These are phyloP conservation scores for Phytophthora cryptogea DNA, from an alignment of 352 stramenopile genomes.

Conservation along the genomic window DNA sequence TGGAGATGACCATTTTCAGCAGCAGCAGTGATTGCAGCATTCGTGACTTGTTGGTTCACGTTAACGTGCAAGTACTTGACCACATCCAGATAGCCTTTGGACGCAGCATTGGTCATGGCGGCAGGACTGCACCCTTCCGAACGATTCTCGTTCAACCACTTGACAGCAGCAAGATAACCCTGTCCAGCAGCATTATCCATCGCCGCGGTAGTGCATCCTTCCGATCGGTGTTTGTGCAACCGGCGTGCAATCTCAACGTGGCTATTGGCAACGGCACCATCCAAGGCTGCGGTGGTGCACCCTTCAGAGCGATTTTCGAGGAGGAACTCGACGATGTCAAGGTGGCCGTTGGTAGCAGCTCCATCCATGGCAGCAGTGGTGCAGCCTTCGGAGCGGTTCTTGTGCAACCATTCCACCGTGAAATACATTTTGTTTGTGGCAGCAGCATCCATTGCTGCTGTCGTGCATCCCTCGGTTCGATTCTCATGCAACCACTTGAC, in stretches of 20 bases:
- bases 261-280: slow-evolving; percentile 17
- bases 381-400: slow-evolving; percentile 11
- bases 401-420: slow-evolving; percentile 6
- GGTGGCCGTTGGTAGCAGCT: slow-evolving; percentile 8
- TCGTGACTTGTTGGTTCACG: slow-evolving; percentile 11
- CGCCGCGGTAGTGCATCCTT: slow-evolving; percentile 23
- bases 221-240: slow-evolving; percentile 16
- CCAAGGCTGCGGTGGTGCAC: slow-evolving; percentile 21
- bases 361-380: slow-evolving; percentile 21
- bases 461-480: slow-evolving; percentile 10
- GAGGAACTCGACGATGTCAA: slow-evolving; percentile 8
- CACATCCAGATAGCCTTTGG: slow-evolving; percentile 23
- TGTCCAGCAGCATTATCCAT: slow-evolving; percentile 22
- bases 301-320: slow-evolving; percentile 20
- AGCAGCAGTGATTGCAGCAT: slow-evolving; percentile 12
- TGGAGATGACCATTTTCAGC: slow-evolving; percentile 20
- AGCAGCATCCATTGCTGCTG: slow-evolving; percentile 15
- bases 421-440: background rate
- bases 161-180: slow-evolving; percentile 8
- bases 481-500: slow-evolving; percentile 21
- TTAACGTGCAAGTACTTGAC: slow-evolving; percentile 27
- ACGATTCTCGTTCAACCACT: slow-evolving; percentile 22
- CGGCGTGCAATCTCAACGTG: slow-evolving; percentile 3
- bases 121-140: slow-evolving; percentile 19
- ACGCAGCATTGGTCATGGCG: slow-evolving; percentile 21